Percentiles rank a stretch among this genome's conserved stretches.
phyloP scores from a whole-genome alignment of 768 basidiomycete genomes.

The Termitomyces sp. region DNA sequence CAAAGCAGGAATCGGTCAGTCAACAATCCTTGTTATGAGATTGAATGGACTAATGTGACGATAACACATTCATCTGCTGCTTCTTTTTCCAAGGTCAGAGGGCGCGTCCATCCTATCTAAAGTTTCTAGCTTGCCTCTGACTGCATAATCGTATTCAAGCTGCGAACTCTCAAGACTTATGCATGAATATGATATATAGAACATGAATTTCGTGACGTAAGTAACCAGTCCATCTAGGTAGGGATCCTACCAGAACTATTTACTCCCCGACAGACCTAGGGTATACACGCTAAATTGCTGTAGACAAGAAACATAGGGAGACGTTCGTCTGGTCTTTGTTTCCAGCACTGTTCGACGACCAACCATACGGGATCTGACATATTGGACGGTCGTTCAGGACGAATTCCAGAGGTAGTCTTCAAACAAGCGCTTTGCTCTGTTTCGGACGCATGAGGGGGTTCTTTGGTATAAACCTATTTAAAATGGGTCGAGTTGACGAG shows the following conservation, averaged over 20 bases:
- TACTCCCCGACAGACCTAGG: background rate
- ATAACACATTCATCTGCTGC: background rate
- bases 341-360: conserved; percentile 6
- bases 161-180: background rate
- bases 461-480: conserved; percentile 5
- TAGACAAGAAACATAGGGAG: conserved; percentile 2
- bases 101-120: background rate
- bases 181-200: background rate
- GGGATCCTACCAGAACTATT: too few species aligned
- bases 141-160: background rate
- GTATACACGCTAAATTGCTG: conserved; percentile 5
- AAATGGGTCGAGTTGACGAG: background rate
- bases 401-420: background rate
- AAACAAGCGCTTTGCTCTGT: background rate
- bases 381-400: conserved; percentile 4
- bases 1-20: background rate
- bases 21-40: background rate
- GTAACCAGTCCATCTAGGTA: too few species aligned
- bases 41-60: background rate
- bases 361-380: conserved; percentile 3
- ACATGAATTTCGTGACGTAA: background rate
- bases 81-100: background rate
- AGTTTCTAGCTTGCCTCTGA: background rate
- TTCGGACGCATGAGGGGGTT: background rate
- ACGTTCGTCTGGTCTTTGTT: background rate